Evolutionary conservation across 768 basidiomycete species (phyloP), one percentile per base, ranked within the genome.

Genomic region (Porpolomopsis calyptriformis): DNA sequence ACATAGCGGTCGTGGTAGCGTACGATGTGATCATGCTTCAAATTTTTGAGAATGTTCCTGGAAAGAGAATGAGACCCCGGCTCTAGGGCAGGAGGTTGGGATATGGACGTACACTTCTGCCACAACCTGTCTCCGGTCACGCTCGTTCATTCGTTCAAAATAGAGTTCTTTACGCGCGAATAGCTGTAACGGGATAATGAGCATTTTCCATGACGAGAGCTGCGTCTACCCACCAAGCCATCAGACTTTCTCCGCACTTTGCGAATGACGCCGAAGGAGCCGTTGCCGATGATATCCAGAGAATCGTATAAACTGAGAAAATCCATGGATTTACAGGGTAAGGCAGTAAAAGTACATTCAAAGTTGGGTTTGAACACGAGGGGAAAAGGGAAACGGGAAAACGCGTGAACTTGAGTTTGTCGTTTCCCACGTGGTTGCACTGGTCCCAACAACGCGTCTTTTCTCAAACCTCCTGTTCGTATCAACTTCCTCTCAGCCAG

Each of bases 161-260:
- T 97, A 92, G 56, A 99, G 79, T 63, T 99, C 92, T 58, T 99
- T 96, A 26, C 90, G 71, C 3, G 93, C 93, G 53, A 90, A 85
- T 26, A 84, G 60, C 87, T 90, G 29, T 31, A 7, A 31, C 7
- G 29, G 7, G 14, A 14, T 7, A 7, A 14, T 31, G 29, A 31
- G 29, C 29, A 31, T 31, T 31, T 14, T 31, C 7, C 7, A 31
- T 31, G 14, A 14, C 14, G 14, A 31, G 29, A 14, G 29, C 14
- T 7, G 29, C 29, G 14, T 14, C 7, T 7, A 31, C 84, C 53
- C 53, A 92, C 90, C 61, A 77, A 56, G 27, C 87, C 87, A 63
- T 96, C 92, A 10, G 74, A 65, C 62, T 86, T 88, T 54, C 91
- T 69, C 51, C 80, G 71, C 8, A 97, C 93, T 69, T 97, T 97